Evolutionary conservation across 116 monocot species (phyloP), one percentile per base, ranked within the genome.

Genomic region (Dioscorea cayenensis): DNA sequence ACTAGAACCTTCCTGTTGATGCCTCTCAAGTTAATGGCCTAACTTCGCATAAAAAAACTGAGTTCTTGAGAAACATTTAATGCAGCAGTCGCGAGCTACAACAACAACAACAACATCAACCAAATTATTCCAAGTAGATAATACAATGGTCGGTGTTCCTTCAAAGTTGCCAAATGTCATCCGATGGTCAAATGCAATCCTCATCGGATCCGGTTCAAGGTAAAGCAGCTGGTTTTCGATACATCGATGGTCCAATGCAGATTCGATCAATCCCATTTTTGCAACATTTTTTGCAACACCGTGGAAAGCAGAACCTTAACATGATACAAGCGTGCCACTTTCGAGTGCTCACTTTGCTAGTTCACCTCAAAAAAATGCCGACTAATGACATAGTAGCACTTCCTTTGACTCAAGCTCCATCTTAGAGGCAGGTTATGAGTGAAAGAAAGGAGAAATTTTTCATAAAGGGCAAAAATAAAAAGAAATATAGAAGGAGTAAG

Each of bases 1-100:
- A 83, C 70, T 87, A 87, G 63, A 95, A 79, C 63, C 51, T 82
- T 49, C 7, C 83, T 59, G 74, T 71, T 65, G 93, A 93, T 71
- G 51, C 77, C 6, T 78, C 85, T 71, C 81, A 81, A 79, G 65
- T 79, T 20, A 80, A 81, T 60, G 77, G 83, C 55, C 22, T 74
- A 74, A 59, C 83, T 7, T 17, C 25, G 60, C 58, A 71, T 18
- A 77, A n/a, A 83, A 79, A 63, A 88, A 72, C 73, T 83, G 87
- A 75, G 76, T 70, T 77, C 36, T 79, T 78, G 90, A 86, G 49
- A 86, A 87, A 59, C 78, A 73, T 73, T 7, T 77, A 62, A 70
- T 80, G 65, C 92, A 88, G 35, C 88, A 73, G 66, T 35, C 81
- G 71, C 20, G n/a, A n/a, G n/a, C n/a, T n/a, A n/a, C n/a, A n/a